Evolutionary conservation across 1,284 basidiomycete species (phyloP), one percentile per base, ranked within the genome.

Genomic region (Tranzscheliella williamsii): DNA sequence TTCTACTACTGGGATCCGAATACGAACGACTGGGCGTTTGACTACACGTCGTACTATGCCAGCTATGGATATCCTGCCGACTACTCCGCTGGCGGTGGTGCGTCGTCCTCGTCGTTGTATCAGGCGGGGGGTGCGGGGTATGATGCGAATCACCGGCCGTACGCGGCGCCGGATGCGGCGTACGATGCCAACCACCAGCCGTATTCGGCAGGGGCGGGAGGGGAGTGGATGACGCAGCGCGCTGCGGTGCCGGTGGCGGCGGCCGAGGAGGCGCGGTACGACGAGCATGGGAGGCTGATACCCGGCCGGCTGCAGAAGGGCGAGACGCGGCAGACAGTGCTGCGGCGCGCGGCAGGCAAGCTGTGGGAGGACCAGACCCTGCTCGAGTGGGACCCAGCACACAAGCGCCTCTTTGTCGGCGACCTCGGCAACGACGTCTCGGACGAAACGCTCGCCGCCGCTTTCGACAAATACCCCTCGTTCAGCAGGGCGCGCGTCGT

Each of bases 391-490:
- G 95, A 93, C 80, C 89, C 95, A 36, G 90, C 89, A 12, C 98
- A 96, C 90, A 98, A 95, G 81, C 86, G 95, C 23, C 81, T 99
- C 35, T 99, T 99, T 73, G 91, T 99, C 18, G 95, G 95, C 38
- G 94, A 99, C 78, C 83, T 98, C 31, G 96, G 93, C 72, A 97
- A 97, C 76, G 95, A 98, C 79, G 93, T 98, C 23, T 91, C 90
- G 42, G 95, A 98, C 72, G 90, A 94, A 69, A 88, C 91, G 12
- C 84, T 97, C 16, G 81, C 91, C 39, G 90, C 90, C 68, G 92
- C 94, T 3, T 98, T 98, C 79, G 53, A 62, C 78, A 89, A 90
- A 78, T 98, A 94, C 75, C 79, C 87, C 0, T 91, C 91, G 9
- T 98, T 97, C 80, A 85, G 85, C 78, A 97, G 95, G 80, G 91